Base-by-base conservation (phyloP, 1,284 basidiomycete species). In the Ceratobasidium sp. region DNA sequence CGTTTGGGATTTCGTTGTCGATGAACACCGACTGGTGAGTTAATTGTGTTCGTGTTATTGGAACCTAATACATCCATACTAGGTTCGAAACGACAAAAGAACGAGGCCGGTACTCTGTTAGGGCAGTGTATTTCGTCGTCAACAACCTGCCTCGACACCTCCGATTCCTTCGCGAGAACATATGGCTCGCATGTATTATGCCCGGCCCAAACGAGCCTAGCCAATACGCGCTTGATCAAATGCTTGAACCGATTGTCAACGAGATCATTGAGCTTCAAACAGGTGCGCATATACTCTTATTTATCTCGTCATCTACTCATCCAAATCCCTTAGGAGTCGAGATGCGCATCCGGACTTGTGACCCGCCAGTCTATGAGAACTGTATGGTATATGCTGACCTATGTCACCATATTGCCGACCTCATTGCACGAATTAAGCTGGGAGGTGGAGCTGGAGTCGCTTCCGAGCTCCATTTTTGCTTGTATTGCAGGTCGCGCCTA, bases 151-250 rank as follows among this genome's bases (percentile, higher is more conserved):
- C 77, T 8, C 41, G 55, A 18, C 77, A 70, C 48, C 16, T 78
- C 3, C 68, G 76, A 1, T 64, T 54, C 27, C 46, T 69, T 0
- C 44, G 54, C 1, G 68, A 78, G 20, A 71, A 78, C 30, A 73
- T 78, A 16, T n/a, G 44, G 14, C 35, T 68, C 2, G 38, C 66
- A 12, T 54, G 50, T 1, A 52, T 78, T 4, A 71, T 73, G 50
- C 68, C 77, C 14, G 77, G 77, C 0, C 77, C 77, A 27, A 59
- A 73, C 2, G 60, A 70, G 16, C 77, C 68, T 46, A n/a, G n/a
- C n/a, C n/a, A n/a, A n/a, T n/a, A n/a, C n/a, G n/a, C n/a, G n/a
- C n/a, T n/a, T n/a, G n/a, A n/a, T n/a, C n/a, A n/a, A n/a, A n/a
- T n/a, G n/a, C n/a, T n/a, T n/a, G n/a, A n/a, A n/a, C n/a, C n/a